Base-by-base conservation (phyloP, 371 early-diverging fungal species). In the Cokeromyces recurvatus region DNA sequence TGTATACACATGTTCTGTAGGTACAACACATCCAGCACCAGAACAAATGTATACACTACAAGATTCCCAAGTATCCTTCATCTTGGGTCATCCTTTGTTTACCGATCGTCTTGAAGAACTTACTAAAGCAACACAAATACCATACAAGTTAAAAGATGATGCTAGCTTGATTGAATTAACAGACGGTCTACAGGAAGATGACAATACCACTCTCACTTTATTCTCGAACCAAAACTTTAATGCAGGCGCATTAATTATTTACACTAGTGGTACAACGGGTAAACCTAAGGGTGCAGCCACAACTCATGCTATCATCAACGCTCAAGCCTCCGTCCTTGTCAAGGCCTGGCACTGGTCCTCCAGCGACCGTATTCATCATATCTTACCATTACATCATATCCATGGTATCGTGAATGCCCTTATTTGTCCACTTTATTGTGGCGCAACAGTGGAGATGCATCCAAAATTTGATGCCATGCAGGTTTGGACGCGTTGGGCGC, bases 381-480 rank as follows among this genome's bases (percentile, higher is more conserved):
- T 82, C 20, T 70, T 94, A 3, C 94, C 94, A 0, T 59, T 94
- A 15, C 90, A 92, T 58, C 94, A 94, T 57, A 71, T 90, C 4
- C 94, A 93, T 47, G 91, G 78, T 21, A 56, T 81, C 10, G 53
- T 81, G 19, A 79, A 88, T 68, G 87, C 84, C 0, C 50, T 89
- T 38, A 51, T 69, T 17, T 81, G 84, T 38, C 74, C 82, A 4
- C 61, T 91, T 15, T 81, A 68, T 47, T 48, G 66, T 14, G 90
- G 91, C 31, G 92, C 89, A 1, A 83, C 85, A 0, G 73, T 83
- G 9, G 91, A 92, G 62, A 86, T 91, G 79, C 41, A 78, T 36
- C 70, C 74, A 15, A 79, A 79, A 40, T 89, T 90, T 50, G 75
- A 84, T 56, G 72, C 81, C 0, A 59, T 49, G 0, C 41, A 57